Conservation (phyloP, 768 basidiomycete species). For the Coprinopsis cinerea region DNA sequence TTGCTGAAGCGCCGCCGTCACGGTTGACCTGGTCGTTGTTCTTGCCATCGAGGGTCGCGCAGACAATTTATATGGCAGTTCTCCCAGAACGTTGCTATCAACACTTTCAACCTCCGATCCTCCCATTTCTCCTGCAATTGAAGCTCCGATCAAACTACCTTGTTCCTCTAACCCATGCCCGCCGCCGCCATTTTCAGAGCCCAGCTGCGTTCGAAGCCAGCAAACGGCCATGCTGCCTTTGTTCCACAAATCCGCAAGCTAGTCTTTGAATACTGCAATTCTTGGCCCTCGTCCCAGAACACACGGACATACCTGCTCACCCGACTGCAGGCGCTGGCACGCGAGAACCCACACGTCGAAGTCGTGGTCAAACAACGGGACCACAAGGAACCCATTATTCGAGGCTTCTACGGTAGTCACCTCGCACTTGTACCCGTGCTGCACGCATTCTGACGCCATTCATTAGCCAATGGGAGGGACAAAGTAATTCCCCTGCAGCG, state of each 20-base stretch:
- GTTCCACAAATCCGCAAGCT: slow-evolving; percentile 78
- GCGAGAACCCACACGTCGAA: slow-evolving; percentile 76
- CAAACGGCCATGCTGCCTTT: slow-evolving; percentile 72
- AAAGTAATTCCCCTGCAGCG: slow-evolving; percentile 81
- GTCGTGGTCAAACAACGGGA: slow-evolving; percentile 74
- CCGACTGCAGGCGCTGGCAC: slow-evolving; percentile 59
- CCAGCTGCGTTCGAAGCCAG: slow-evolving; percentile 48
- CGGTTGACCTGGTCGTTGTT: slow-evolving; percentile 63
- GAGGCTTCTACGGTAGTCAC: slow-evolving; percentile 75
- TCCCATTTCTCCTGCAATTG: slow-evolving; percentile 9
- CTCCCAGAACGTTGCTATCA: slow-evolving; percentile 19
- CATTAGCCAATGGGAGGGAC: slow-evolving; percentile 74
- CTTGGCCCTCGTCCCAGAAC: slow-evolving; percentile 69
- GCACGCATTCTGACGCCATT: slow-evolving; percentile 14
- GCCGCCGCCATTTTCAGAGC: slow-evolving; percentile 34
- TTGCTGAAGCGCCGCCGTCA: slow-evolving; percentile 21
- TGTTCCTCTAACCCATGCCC: slow-evolving; percentile 14
- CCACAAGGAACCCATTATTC: slow-evolving; percentile 70
- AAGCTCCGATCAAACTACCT: slow-evolving; percentile 9
- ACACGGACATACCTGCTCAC: slow-evolving; percentile 65
- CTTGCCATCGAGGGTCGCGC: slow-evolving; percentile 50
- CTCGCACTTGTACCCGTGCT: slow-evolving; percentile 12
- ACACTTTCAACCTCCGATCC: slow-evolving; percentile 28
- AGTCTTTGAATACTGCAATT: slow-evolving; percentile 85
- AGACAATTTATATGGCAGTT: not conserved